Conservation (phyloP, 2,329 filamentous ascomycete genomes). For the Cladophialophora chaetospira region DNA sequence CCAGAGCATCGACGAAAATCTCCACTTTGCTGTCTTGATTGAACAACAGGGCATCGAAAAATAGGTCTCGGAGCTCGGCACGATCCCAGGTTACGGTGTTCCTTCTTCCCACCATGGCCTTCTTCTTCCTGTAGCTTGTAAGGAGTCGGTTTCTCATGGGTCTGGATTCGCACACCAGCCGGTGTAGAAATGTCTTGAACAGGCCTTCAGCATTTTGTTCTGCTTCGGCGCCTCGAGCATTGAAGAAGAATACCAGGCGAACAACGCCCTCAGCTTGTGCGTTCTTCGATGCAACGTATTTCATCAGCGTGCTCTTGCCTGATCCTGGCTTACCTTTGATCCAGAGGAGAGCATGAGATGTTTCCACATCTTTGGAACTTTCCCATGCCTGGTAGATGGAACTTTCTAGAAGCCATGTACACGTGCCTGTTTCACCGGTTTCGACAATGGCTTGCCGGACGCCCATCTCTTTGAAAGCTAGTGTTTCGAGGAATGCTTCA, state of each 20-base stretch:
- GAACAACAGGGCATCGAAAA: conserved; percentile 21
- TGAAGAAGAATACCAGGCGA: conserved; percentile 42
- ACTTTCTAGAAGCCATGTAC: background rate
- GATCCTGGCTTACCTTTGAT: conserved; percentile 44
- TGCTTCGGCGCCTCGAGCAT: conserved; percentile 38
- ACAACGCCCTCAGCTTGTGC: conserved; percentile 28
- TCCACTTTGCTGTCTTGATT: conserved; percentile 27
- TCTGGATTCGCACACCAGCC: background rate
- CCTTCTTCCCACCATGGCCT: background rate
- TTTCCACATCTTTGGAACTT: background rate
- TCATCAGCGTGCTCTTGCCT: conserved; percentile 44
- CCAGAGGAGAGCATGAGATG: conserved; percentile 45
- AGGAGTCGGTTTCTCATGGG: background rate
- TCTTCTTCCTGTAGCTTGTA: background rate
- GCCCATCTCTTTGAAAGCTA: conserved; percentile 1
- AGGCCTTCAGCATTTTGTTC: conserved; percentile 39
- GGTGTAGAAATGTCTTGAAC: background rate
- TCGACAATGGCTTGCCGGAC: background rate
- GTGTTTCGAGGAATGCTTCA: background rate
- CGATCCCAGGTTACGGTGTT: background rate
- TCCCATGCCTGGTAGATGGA: conserved; percentile 2
- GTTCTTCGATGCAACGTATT: conserved; percentile 20
- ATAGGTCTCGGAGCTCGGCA: background rate
- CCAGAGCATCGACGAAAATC: conserved; percentile 29
- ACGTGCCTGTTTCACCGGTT: background rate